Evolutionary conservation across 2,329 filamentous ascomycete genomes (phyloP).

Genomic region (Lachnellula willkommii): DNA sequence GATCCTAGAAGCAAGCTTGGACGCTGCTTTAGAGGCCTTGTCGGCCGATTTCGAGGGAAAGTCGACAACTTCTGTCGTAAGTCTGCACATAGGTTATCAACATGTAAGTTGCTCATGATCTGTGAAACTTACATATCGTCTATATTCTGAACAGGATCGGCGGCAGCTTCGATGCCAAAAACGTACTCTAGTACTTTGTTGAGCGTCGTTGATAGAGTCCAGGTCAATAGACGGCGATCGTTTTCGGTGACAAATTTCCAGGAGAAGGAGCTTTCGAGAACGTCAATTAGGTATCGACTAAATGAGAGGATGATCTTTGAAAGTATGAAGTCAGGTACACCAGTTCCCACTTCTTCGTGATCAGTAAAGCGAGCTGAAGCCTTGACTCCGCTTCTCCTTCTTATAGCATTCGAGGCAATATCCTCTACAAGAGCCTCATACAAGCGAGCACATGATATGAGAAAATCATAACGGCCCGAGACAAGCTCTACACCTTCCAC

Average conservation of each 20-base stretch:
- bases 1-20: conserved; percentile 13
- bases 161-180: conserved; percentile 66
- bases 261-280: conserved; percentile 77
- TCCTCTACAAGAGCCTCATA: conserved; percentile 74
- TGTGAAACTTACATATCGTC: background rate
- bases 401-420: conserved; percentile 62
- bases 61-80: background rate
- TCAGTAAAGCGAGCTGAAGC: conserved; percentile 41
- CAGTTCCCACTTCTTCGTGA: conserved; percentile 55
- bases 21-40: background rate
- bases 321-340: conserved; percentile 73
- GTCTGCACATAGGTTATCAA: background rate
- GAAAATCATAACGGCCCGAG: conserved; percentile 68
- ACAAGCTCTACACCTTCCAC: conserved; percentile 79
- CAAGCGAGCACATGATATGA: conserved; percentile 66
- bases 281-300: conserved; percentile 69
- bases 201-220: conserved; percentile 63
- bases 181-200: conserved; percentile 65
- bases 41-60: background rate
- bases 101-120: too few species aligned
- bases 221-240: conserved; percentile 64
- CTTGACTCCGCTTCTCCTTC: conserved; percentile 55
- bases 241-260: conserved; percentile 74
- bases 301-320: conserved; percentile 66
- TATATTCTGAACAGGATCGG: conserved; percentile 38